Conservation (phyloP, 2,329 filamentous ascomycete species). For the Diaporthe capsici region DNA sequence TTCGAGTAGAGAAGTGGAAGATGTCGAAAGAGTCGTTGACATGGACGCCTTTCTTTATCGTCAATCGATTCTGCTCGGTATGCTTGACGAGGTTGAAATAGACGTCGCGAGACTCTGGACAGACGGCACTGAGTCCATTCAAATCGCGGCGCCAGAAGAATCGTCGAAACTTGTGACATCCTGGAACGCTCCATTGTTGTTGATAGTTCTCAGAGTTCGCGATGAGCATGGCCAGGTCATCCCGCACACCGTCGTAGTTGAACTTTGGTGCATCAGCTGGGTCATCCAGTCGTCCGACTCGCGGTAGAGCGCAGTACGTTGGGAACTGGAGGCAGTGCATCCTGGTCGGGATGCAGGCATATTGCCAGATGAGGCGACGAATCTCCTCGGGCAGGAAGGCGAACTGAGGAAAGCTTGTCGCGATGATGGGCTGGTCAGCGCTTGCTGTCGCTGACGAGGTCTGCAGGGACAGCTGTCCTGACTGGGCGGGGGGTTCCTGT, state of each 20-base stretch:
- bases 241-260: background rate
- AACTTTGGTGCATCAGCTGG: background rate
- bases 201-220: background rate
- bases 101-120: background rate
- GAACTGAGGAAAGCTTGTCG: background rate
- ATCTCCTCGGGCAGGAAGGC: background rate
- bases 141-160: background rate
- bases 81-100: background rate
- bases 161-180: background rate
- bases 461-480: background rate
- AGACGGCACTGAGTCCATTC: background rate
- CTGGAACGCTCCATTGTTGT: background rate
- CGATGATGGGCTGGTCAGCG: background rate
- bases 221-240: background rate
- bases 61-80: background rate
- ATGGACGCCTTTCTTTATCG: background rate
- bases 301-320: background rate
- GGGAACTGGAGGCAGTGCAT: background rate
- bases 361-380: background rate
- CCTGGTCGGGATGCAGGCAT: background rate
- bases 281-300: background rate
- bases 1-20: background rate
- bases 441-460: background rate
- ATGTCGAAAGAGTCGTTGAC: background rate
- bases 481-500: background rate